Evolutionary conservation across 139 green algal genomes (phyloP).

Genomic region (Chlamydomonas asymmetrica): DNA sequence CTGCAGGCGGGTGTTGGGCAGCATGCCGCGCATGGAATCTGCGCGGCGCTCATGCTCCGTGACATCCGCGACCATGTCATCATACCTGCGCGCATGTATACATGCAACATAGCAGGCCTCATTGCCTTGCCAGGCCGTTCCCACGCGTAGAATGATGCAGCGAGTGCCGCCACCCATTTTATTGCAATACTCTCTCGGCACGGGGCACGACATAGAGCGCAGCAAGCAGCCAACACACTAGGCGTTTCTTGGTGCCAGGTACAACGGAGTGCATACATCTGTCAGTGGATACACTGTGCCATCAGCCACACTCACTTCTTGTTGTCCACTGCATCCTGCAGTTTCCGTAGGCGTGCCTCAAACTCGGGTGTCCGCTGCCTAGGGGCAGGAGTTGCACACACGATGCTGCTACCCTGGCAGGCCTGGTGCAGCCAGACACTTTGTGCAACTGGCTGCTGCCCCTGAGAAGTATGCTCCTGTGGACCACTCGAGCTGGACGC

Average conservation of each 20-base stretch:
- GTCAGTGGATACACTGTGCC: constrained; percentile 47
- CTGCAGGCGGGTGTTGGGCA: constrained; percentile 68
- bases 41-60: constrained; percentile 43
- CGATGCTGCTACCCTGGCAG: constrained; percentile 40
- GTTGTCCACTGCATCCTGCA: constrained; percentile 58
- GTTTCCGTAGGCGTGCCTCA: constrained; percentile 46
- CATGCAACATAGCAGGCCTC: constrained; percentile 25
- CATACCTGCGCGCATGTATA: constrained; percentile 28
- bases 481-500: background rate
- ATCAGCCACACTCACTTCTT: constrained; percentile 35
- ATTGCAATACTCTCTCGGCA: no score
- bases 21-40: constrained; percentile 28
- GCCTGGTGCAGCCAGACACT: constrained; percentile 42
- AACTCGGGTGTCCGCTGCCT: constrained; percentile 49
- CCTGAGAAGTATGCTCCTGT: background rate
- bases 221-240: no score
- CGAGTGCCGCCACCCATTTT: no score
- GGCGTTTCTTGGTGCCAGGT: background rate
- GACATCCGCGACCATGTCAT: constrained; percentile 50
- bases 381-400: constrained; percentile 34
- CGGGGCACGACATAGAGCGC: no score
- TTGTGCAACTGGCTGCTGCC: no score
- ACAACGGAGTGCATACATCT: background rate
- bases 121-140: no score
- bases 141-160: no score